Base-by-base conservation (phyloP, 768 basidiomycete genomes). In the Termitomyces sp. region DNA sequence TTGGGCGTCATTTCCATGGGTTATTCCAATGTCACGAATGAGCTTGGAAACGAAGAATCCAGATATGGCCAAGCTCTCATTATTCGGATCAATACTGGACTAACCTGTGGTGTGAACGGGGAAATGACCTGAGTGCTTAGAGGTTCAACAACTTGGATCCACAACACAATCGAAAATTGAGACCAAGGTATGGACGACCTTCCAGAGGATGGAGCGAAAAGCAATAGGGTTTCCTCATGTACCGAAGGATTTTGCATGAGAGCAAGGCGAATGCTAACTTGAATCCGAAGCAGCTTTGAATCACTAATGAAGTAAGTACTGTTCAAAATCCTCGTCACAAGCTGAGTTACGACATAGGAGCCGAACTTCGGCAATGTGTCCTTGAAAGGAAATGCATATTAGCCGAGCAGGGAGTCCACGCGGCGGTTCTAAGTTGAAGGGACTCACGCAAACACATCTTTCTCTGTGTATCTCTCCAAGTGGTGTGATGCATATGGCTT, bases 91-190 rank as follows among this genome's bases (percentile, higher is more conserved):
- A 44, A 19, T n/a, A 19, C 17, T 28, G 5, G 23, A 19, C 55
- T 44, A n/a, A 86, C 87, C 74, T 89, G 81, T 3, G 85, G 86
- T 37, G 84, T 78, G 62, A 89, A 91, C 0, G 89, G 89, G 49
- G 82, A 81, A 56, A 91, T 89, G 56, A 91, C 84, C 60, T 88
- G 80, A 6, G 80, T 79, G 1, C 86, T 88, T 58, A 91, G 71
- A 1, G 89, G 89, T 65, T 91, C 90, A 23, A 86, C 77, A 35
- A 90, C 79, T 66, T 90, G 88, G 21, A 91, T 75, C 62, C 87
- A 75, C 45, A 91, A 67, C 3, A 89, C 74, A 57, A 91, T 81
- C 45, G 75, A 75, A 55, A 89, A 77, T 73, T 91, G 89, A 59
- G 76, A 76, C 81, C 77, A 82, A 9, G 89, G 89, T 26, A 91